These are phyloP conservation scores for Penstemon davidsonii DNA, from an alignment of 257 asterid species.

Conservation along the genomic window DNA sequence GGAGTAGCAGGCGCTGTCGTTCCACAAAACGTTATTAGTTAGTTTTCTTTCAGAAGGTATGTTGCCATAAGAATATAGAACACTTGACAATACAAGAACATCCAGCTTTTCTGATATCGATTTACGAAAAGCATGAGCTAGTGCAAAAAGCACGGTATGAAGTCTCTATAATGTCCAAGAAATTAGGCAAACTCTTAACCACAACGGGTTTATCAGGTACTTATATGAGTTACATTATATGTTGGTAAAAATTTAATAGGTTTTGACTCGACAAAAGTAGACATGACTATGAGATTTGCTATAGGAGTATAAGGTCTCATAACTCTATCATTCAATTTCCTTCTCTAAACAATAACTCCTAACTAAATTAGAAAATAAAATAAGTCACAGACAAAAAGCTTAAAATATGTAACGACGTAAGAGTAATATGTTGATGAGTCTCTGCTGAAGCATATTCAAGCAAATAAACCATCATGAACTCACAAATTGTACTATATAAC, in stretches of 20 bases:
- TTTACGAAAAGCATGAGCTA: not conserved
- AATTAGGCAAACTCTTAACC: constrained; percentile 12
- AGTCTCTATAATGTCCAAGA: constrained; percentile 13
- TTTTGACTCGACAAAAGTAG: not conserved
- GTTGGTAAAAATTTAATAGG: not conserved
- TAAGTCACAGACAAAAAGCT: no score
- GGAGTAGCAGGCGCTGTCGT: constrained; percentile 68
- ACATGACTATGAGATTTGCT: not conserved
- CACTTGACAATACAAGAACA: not conserved
- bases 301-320: not conserved
- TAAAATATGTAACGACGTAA: not conserved
- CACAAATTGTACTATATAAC: constrained; percentile 1
- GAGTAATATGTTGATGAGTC: not conserved
- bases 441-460: not conserved
- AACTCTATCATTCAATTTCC: not conserved
- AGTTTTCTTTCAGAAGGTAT: constrained; percentile 23
- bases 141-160: constrained; percentile 6
- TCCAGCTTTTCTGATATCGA: constrained; percentile 1
- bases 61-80: constrained; percentile 18
- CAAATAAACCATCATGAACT: no score
- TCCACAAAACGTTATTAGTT: constrained; percentile 17
- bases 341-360: no score
- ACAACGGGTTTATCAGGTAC: constrained; percentile 13
- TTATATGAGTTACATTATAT: not conserved
- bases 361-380: no score